phyloP scores from a whole-genome alignment of 2,329 filamentous ascomycete species.

The Pezicula neosporulosa region DNA sequence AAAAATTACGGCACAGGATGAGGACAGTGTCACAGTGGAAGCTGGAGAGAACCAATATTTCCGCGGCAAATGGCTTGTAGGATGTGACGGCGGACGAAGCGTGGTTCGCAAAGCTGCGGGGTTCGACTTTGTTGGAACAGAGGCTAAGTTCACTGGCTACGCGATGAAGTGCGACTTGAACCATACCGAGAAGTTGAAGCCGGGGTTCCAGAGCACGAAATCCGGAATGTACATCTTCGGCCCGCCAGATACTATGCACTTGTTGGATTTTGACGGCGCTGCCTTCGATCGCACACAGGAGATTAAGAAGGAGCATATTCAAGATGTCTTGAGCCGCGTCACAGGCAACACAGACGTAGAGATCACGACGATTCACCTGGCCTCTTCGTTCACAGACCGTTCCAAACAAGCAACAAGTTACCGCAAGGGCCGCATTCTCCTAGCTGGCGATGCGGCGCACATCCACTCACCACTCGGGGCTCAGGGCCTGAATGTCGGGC shows the following conservation, averaged over 20 bases:
- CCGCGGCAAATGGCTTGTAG: neutral
- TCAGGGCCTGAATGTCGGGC: slow-evolving; percentile 24
- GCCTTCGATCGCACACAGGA: slow-evolving; percentile 16
- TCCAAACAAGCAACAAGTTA: slow-evolving; percentile 17
- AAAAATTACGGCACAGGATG: neutral
- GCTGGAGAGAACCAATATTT: neutral
- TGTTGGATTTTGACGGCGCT: slow-evolving; percentile 17
- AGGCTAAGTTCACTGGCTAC: neutral
- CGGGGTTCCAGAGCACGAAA: neutral
- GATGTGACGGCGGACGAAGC: neutral
- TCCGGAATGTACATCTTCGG: neutral
- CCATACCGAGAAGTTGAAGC: neutral
- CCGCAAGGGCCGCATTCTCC: slow-evolving; percentile 21
- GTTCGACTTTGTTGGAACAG: neutral
- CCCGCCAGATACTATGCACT: neutral
- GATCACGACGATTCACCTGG: slow-evolving; percentile 22
- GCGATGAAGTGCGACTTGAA: neutral
- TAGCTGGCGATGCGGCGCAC: slow-evolving; percentile 31
- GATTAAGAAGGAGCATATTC: slow-evolving; percentile 16
- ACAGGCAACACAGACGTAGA: slow-evolving; percentile 18
- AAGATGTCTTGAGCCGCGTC: slow-evolving; percentile 16
- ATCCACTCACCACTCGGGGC: slow-evolving; percentile 17
- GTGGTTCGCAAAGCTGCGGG: neutral
- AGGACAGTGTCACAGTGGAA: neutral
- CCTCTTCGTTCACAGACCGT: slow-evolving; percentile 22